Conservation (phyloP, 768 basidiomycete species). For the Polyporus arcularius region DNA sequence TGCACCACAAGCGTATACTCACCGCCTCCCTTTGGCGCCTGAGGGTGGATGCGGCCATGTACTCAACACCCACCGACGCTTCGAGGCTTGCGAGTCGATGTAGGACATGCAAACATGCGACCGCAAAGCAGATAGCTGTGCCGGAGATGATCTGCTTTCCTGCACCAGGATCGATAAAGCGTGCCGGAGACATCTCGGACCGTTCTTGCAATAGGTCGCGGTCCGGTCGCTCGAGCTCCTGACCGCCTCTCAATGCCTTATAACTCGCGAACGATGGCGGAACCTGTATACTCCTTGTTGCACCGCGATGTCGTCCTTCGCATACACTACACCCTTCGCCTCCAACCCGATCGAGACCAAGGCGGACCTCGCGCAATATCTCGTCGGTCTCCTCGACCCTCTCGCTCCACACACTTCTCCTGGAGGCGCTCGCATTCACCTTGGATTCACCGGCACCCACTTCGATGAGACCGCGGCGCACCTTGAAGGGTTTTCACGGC, state of each 20-base stretch:
- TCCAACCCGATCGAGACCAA: constrained; percentile 64
- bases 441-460: constrained; percentile 71
- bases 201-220: constrained; percentile 14
- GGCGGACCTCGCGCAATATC: constrained; percentile 57
- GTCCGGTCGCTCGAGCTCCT: constrained; percentile 21
- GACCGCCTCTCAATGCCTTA: constrained; percentile 6
- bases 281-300: not conserved
- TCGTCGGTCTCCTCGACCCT: constrained; percentile 62
- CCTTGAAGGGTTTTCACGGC: constrained; percentile 75
- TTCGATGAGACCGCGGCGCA: constrained; percentile 73
- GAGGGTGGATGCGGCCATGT: not conserved
- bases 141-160: no score
- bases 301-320: constrained; percentile 24
- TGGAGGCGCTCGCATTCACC: constrained; percentile 69
- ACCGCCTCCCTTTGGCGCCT: not conserved
- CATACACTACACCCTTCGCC: constrained; percentile 42
- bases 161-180: not conserved
- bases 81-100: not conserved
- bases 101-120: no score
- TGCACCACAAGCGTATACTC: not conserved
- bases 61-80: no score
- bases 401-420: constrained; percentile 70
- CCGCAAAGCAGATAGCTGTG: no score
- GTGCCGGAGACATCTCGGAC: constrained; percentile 13
- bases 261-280: not conserved